These are phyloP conservation scores for Musa acuminata DNA, from an alignment of 176 grass and related monocot species.

Conservation along the genomic window DNA sequence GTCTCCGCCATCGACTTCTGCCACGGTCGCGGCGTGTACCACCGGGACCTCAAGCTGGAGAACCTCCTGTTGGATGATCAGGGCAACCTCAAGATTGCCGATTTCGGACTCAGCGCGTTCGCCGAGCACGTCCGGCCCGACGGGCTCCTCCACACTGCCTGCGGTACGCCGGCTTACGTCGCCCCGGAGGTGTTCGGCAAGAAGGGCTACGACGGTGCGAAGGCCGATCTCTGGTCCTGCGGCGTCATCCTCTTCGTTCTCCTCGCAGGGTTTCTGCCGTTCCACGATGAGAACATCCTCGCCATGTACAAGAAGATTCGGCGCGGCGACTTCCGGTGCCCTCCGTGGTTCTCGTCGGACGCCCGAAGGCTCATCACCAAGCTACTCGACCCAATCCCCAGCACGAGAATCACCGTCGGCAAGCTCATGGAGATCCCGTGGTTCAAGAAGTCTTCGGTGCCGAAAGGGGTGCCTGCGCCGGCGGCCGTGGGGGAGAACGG, in stretches of 20 bases:
- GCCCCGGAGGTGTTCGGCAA: constrained; percentile 22
- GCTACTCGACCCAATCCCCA: constrained; percentile 20
- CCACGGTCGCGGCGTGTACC: constrained; percentile 17
- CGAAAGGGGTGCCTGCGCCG: neutral
- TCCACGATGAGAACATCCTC: constrained; percentile 20
- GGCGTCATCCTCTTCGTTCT: constrained; percentile 19
- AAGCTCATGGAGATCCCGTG: constrained; percentile 9
- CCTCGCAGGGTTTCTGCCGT: constrained; percentile 15
- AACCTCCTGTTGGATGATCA: constrained; percentile 18
- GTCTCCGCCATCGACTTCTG: constrained; percentile 21
- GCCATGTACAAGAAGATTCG: constrained; percentile 18
- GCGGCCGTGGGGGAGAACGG: neutral
- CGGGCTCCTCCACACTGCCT: constrained; percentile 22
- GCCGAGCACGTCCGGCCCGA: constrained; percentile 9
- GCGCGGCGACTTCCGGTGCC: constrained; percentile 17
- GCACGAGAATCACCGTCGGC: constrained; percentile 7
- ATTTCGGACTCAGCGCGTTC: constrained; percentile 21
- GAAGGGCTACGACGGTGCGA: constrained; percentile 17
- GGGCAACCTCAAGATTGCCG: constrained; percentile 21
- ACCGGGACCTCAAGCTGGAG: constrained; percentile 21
- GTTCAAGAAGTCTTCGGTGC: constrained; percentile 7
- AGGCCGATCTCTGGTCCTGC: constrained; percentile 19
- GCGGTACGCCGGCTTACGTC: constrained; percentile 24
- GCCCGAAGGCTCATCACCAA: constrained; percentile 7
- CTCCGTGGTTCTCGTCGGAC: constrained; percentile 22